Evolutionary conservation across 1,284 basidiomycete species (phyloP), one percentile per base, ranked within the genome.

Genomic region (Hemileia vastatrix): DNA sequence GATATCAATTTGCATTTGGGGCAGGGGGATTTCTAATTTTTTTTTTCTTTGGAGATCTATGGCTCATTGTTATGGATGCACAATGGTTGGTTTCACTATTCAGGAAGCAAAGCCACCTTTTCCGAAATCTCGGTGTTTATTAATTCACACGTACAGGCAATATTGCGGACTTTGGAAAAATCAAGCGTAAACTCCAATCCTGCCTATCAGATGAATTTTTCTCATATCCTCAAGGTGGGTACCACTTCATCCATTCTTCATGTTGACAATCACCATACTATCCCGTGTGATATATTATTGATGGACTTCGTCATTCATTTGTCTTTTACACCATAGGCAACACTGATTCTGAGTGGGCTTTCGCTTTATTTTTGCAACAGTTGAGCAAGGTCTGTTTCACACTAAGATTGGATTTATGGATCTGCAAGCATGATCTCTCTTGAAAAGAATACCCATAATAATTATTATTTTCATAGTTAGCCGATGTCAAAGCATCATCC

Each of bases 261-360:
- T n/a, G n/a, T n/a, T n/a, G n/a, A n/a, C n/a, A 43, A 15, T 4
- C n/a, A 9, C 54, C n/a, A 40, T 40, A 49, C 19, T 4, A 43
- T 33, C 48, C 23, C 52, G 18, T 18, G 45, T 57, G 3, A 33
- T 48, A 27, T 67, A 32, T 54, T 33, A 50, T 21, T 59, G 15
- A 18, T 51, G 58, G 11, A 45, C 18, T 36, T 47, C 66, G 23
- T 48, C 8, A 47, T 63, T n/a, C 47, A 54, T 31, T 66, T 50
- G 23, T 32, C 57, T 55, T 49, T 6, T 6, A 8, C 52, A 52
- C n/a, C 24, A 45, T 31, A 19, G 54, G 51, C 24, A 47, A 23
- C 21, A 54, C 67, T 88, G 90, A 94, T 76, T 92, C 90, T 1
- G 90, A 96, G 80, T 95, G 91, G 90, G 86, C 89, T 5, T 96